Evolutionary conservation across 495 filamentous ascomycete genomes (phyloP), one percentile per base, ranked within the genome.

Genomic region (Apodospora peruviana): DNA sequence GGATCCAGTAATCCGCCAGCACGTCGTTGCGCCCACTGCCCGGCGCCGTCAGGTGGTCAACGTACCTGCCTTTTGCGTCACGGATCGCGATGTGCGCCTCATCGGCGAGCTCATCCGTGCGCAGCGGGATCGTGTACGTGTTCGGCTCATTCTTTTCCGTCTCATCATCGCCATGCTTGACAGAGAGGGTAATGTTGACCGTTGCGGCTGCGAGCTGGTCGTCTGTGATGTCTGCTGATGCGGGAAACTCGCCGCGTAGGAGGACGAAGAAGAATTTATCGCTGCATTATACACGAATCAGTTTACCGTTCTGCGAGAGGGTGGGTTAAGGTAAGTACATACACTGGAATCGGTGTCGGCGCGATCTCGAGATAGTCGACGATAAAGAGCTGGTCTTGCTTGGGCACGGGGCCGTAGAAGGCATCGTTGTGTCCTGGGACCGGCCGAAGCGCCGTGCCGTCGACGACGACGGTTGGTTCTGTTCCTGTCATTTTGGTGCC

Each of bases 291-390:
- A 7, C n/a, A n/a, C n/a, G n/a, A n/a, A n/a, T n/a, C n/a, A n/a
- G n/a, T n/a, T n/a, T n/a, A n/a, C n/a, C n/a, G n/a, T n/a, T n/a
- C n/a, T n/a, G n/a, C n/a, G n/a, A n/a, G n/a, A n/a, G n/a, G n/a
- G n/a, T n/a, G n/a, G n/a, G n/a, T n/a, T n/a, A n/a, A n/a, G n/a
- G n/a, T n/a, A n/a, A n/a, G 10, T 36, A 36, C 24, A 3, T 46
- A 46, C 44, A 46, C 44, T 46, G 24, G 25, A 8, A 46, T 36
- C 3, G 44, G 44, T n/a, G 44, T 14, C 10, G 44, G 44, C 3
- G 44, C 44, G 29, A 46, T 46, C 29, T 46, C 44, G 44, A 46
- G 44, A 37, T 35, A 46, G 2, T 36, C 25, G 36, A 46, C 36
- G 25, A 29, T 2, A 37, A 46, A 46, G 2, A 46, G 34, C 17